phyloP scores from a whole-genome alignment of 2,329 filamentous ascomycete genomes.

The Sporothrix phasma region DNA sequence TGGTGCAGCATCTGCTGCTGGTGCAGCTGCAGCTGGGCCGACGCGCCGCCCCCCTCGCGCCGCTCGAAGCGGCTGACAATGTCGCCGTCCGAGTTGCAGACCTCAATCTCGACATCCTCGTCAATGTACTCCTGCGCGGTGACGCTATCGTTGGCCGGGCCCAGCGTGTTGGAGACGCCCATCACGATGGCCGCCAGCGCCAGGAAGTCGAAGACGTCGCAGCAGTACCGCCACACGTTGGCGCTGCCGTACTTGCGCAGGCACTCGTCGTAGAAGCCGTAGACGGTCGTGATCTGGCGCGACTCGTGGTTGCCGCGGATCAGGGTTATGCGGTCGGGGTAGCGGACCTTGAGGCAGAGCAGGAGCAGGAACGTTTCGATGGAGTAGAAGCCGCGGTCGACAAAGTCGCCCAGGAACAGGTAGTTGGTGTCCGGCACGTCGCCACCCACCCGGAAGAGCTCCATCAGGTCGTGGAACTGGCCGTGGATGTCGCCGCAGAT shows the following conservation, averaged over 20 bases:
- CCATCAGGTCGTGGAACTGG: constrained; percentile 95
- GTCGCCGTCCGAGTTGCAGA: constrained; percentile 73
- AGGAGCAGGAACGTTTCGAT: constrained; percentile 94
- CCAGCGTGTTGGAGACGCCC: constrained; percentile 64
- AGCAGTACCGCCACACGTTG: constrained; percentile 95
- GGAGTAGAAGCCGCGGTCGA: constrained; percentile 96
- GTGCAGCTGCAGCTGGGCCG: constrained; percentile 18
- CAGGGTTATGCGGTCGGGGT: constrained; percentile 92
- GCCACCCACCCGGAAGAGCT: constrained; percentile 85
- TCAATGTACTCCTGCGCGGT: constrained; percentile 42
- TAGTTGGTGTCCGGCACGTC: constrained; percentile 95
- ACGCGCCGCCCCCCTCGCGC: constrained; percentile 28
- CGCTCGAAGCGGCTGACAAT: constrained; percentile 59
- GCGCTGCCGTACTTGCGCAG: constrained; percentile 91
- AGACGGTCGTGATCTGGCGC: constrained; percentile 91
- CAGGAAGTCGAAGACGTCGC: constrained; percentile 95
- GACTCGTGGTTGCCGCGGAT: constrained; percentile 95
- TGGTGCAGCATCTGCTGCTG: constrained; percentile 22
- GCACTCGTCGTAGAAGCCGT: constrained; percentile 97
- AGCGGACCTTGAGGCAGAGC: constrained; percentile 91
- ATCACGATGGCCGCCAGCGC: constrained; percentile 81
- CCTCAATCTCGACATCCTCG: constrained; percentile 82
- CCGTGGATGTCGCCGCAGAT: constrained; percentile 97
- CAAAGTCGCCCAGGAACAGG: constrained; percentile 78
- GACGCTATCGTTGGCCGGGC: constrained; percentile 37